A percentile compares a stretch with the other conserved stretches of the same genome.
Evolutionary conservation across 768 basidiomycete genomes (phyloP).

Genomic region (Nevesoporus exiguus): DNA sequence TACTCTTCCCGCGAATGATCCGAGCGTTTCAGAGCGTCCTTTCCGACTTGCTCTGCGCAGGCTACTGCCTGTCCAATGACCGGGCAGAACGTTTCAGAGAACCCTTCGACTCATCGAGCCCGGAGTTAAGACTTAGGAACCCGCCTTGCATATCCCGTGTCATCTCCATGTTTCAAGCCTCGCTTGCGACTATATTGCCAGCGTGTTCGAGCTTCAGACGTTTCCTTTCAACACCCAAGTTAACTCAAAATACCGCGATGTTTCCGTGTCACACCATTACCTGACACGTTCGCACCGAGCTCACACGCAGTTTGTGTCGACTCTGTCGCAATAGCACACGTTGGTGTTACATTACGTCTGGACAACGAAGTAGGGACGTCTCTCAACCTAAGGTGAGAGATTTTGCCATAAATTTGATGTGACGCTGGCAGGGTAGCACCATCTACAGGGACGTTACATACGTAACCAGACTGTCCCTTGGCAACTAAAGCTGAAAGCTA

Average conservation of each 20-base stretch:
- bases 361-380: background rate
- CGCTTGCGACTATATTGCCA: background rate
- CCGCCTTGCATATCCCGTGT: background rate
- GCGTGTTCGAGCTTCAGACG: background rate
- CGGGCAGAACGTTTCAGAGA: background rate
- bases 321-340: background rate
- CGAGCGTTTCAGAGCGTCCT: background rate
- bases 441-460: background rate
- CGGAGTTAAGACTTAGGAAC: background rate
- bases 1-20: background rate
- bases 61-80: too few relatives aligned
- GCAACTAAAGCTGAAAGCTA: background rate
- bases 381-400: background rate
- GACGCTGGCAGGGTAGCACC: too few relatives aligned
- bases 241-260: background rate
- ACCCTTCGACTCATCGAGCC: background rate
- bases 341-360: constrained; percentile 1
- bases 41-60: background rate
- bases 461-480: background rate
- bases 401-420: background rate
- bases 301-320: background rate
- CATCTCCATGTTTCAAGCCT: constrained; percentile 4
- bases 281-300: background rate
- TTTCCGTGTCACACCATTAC: background rate
- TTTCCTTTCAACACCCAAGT: background rate